Conservation (phyloP, 1,284 basidiomycete genomes). For the Sparassis latifolia region DNA sequence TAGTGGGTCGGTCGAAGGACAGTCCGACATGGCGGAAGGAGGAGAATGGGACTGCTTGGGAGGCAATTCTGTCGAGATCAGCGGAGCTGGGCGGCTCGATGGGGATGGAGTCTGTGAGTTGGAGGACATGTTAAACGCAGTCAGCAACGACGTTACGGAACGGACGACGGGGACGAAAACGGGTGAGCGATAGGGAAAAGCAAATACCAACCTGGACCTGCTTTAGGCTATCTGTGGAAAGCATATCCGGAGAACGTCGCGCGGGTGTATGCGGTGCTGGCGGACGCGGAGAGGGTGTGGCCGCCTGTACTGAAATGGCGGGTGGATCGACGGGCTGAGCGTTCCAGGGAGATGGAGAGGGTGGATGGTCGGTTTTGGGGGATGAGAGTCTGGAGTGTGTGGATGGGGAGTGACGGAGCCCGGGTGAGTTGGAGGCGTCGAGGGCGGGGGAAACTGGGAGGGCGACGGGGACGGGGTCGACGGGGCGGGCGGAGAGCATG, state of each 20-base stretch:
- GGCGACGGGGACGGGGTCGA: conserved; percentile 28
- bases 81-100: conserved; percentile 22
- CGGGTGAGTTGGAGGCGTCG: conserved; percentile 2
- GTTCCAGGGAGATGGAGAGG: conserved; percentile 1
- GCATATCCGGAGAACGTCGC: conserved; percentile 1
- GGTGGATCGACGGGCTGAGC: conserved; percentile 10
- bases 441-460: conserved; percentile 8
- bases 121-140: conserved; percentile 2
- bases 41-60: conserved; percentile 20
- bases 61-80: conserved; percentile 21
- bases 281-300: conserved; percentile 5
- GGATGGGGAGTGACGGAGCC: conserved; percentile 6
- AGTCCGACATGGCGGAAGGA: conserved; percentile 8
- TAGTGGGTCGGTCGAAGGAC: conserved; percentile 9
- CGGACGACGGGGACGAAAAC: background rate
- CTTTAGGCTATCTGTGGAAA: too few species aligned
- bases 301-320: conserved; percentile 10
- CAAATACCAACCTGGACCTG: conserved; percentile 23
- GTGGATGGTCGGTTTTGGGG: conserved; percentile 2
- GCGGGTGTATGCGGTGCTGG: conserved; percentile 6
- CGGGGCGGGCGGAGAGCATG: conserved; percentile 41
- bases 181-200: conserved; percentile 1
- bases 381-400: conserved; percentile 1
- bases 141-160: conserved; percentile 3
- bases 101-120: conserved; percentile 16